A percentile compares a stretch with the other conserved stretches of the same genome.
phyloP scores from a whole-genome alignment of 2,329 filamentous ascomycete species.

The Dryadomyces sulphureus region DNA sequence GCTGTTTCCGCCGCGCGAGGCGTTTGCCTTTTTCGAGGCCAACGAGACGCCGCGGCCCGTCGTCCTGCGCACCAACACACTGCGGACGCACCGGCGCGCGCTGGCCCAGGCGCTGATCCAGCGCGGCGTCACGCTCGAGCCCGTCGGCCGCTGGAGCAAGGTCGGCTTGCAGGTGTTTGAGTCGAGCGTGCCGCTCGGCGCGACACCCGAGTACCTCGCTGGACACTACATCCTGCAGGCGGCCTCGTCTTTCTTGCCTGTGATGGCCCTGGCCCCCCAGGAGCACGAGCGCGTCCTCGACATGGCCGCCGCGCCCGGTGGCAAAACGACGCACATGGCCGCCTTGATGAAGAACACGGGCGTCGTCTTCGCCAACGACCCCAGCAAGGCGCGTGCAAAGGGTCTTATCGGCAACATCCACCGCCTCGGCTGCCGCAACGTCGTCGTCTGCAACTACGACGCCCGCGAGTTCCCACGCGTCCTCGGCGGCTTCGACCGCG shows the following conservation, averaged over 20 bases:
- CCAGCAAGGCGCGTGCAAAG: constrained; percentile 83
- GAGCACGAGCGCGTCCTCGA: constrained; percentile 84
- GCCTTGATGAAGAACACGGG: constrained; percentile 97
- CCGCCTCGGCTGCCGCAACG: constrained; percentile 83
- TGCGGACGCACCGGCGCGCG: constrained; percentile 61
- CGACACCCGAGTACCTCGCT: constrained; percentile 91
- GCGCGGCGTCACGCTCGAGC: constrained; percentile 88
- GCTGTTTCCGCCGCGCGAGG: constrained; percentile 83
- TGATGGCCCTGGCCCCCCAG: constrained; percentile 93
- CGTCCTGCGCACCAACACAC: constrained; percentile 92
- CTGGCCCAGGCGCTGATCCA: constrained; percentile 91
- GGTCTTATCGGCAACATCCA: constrained; percentile 97
- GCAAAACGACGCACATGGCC: constrained; percentile 93
- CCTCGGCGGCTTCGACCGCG: constrained; percentile 89
- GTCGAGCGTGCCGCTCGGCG: constrained; percentile 69
- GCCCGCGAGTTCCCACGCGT: constrained; percentile 87
- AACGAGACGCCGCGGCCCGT: constrained; percentile 88
- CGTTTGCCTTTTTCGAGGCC: constrained; percentile 96
- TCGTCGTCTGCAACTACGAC: constrained; percentile 90
- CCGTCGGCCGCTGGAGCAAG: constrained; percentile 97
- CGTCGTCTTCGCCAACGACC: constrained; percentile 90
- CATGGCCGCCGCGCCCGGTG: constrained; percentile 88
- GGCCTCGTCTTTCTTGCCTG: constrained; percentile 88
- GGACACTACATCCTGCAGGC: constrained; percentile 98
- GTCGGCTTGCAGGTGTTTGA: constrained; percentile 96